phyloP scores from a whole-genome alignment of 2,329 filamentous ascomycete species.

The Pyrenophora teres region DNA sequence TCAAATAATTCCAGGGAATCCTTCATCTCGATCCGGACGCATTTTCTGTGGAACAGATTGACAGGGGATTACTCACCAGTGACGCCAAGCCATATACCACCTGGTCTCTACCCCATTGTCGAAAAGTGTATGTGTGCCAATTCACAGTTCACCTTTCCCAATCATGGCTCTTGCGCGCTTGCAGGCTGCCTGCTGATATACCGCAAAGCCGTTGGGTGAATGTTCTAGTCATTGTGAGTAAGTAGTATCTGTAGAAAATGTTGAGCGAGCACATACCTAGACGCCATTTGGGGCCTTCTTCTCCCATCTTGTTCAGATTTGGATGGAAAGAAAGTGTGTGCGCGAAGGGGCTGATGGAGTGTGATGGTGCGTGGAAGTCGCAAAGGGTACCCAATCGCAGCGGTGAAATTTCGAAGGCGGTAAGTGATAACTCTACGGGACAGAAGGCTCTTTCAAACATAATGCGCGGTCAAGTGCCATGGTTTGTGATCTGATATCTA shows the following conservation, averaged over 20 bases:
- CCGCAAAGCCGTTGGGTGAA: conserved; percentile 4
- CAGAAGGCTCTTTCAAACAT: too few species aligned
- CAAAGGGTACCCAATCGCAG: background rate
- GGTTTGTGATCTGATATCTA: too few species aligned
- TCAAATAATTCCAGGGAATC: too few species aligned
- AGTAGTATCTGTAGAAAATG: background rate
- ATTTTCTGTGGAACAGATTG: background rate
- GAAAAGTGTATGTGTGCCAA: conserved; percentile 67
- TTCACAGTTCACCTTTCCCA: conserved; percentile 74
- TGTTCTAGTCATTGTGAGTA: conserved; percentile 13
- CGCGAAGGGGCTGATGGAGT: too few species aligned
- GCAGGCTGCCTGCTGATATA: conserved; percentile 72
- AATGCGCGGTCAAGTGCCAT: too few species aligned
- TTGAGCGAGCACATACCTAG: conserved; percentile 6
- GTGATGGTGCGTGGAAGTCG: background rate
- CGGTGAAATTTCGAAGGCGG: too few species aligned
- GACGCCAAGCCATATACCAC: conserved; percentile 70
- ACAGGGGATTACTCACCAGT: conserved; percentile 67
- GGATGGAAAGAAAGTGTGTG: background rate
- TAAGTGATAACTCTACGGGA: too few species aligned
- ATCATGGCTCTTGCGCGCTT: conserved; percentile 66
- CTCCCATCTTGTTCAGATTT: background rate
- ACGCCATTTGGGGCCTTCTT: conserved; percentile 21
- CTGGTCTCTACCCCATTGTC: conserved; percentile 60
- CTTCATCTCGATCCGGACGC: background rate